A percentile compares a stretch with the other conserved stretches of the same genome.
Conservation (phyloP, 495 filamentous ascomycete species). For the Hyaloscypha bicolor region DNA sequence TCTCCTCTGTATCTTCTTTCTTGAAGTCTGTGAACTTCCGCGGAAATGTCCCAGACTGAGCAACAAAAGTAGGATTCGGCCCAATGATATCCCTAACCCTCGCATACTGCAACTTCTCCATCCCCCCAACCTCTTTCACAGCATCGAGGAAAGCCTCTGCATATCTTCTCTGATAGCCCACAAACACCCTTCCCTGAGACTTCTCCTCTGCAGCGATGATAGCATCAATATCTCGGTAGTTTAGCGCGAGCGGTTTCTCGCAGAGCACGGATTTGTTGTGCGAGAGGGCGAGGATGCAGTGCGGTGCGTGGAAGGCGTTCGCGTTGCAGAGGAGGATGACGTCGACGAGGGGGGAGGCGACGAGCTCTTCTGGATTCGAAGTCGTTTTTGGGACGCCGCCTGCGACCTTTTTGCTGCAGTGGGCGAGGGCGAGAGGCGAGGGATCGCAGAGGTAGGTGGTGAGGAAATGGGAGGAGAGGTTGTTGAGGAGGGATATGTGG, state of each 20-base stretch:
- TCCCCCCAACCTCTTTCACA: constrained; percentile 14
- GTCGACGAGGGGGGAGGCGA: constrained; percentile 40
- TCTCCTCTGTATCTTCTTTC: constrained; percentile 15
- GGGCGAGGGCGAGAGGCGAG: constrained; percentile 5
- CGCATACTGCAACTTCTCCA: constrained; percentile 10
- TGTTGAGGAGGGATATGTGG: constrained; percentile 49
- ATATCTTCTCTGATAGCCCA: constrained; percentile 58
- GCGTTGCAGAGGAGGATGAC: constrained; percentile 53
- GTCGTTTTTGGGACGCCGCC: constrained; percentile 6
- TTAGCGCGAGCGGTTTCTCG: constrained; percentile 51
- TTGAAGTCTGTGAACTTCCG: constrained; percentile 35
- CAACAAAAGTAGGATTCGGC: constrained; percentile 46
- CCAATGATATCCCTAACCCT: constrained; percentile 54
- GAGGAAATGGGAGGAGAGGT: constrained; percentile 37
- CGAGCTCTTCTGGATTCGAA: constrained; percentile 13
- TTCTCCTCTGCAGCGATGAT: constrained; percentile 35
- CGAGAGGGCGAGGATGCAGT: constrained; percentile 53
- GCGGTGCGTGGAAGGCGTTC: constrained; percentile 50
- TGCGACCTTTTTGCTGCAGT: constrained; percentile 10
- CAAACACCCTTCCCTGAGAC: constrained; percentile 41
- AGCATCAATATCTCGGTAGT: constrained; percentile 1
- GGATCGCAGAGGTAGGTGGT: constrained; percentile 18
- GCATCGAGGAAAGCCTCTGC: constrained; percentile 53
- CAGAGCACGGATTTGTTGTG: constrained; percentile 56
- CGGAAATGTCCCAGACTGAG: constrained; percentile 49